Evolutionary conservation across 352 stramenopile species (phyloP), one percentile per base, ranked within the genome.

Genomic region (Globisporangium orthogonon): DNA sequence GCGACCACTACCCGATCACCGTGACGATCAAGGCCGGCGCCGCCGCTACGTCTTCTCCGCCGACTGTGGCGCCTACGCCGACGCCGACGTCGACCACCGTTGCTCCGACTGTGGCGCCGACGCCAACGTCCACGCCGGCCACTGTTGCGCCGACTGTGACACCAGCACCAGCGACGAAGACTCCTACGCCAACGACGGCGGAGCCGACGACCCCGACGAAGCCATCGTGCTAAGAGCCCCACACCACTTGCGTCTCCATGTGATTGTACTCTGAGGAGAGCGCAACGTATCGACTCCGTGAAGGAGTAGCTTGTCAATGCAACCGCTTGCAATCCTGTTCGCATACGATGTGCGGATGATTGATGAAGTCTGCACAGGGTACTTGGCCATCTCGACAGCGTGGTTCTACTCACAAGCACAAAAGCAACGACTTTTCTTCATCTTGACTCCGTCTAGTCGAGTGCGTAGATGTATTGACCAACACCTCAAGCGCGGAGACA

Each of bases 1-100:
- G 67, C 35, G 67, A 74, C 56, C 67, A 74, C 55, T 74, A 62
- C 52, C 63, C 67, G 43, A 56, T 74, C 50, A 63, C 54, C 41
- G 56, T 74, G 40, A 74, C 67, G 29, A 58, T 63, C 58, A 60
- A 54, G 44, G 46, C 58, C n/a, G 54, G 44, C 1, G 44, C 15
- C 0, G 44, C 17, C 31, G 7, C 31, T 7, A 35, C 46, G 46
- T 18, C 14, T n/a, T 7, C 23, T 11, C 28, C 10, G 23, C n/a
- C 28, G 23, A 31, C 23, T 11, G 46, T 30, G 46, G 23, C 46
- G 28, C 23, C 46, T 11, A 51, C 23, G 5, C 10, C 18, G 43
- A 17, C 43, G 11, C 43, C 43, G 43, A 28, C 43, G 13, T 17
- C 43, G 17, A 29, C 17, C 0, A 15, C 43, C 4, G 28, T 17